Evolutionary conservation across 345 rosid genomes (phyloP).

Genomic region (Litchi chinensis): DNA sequence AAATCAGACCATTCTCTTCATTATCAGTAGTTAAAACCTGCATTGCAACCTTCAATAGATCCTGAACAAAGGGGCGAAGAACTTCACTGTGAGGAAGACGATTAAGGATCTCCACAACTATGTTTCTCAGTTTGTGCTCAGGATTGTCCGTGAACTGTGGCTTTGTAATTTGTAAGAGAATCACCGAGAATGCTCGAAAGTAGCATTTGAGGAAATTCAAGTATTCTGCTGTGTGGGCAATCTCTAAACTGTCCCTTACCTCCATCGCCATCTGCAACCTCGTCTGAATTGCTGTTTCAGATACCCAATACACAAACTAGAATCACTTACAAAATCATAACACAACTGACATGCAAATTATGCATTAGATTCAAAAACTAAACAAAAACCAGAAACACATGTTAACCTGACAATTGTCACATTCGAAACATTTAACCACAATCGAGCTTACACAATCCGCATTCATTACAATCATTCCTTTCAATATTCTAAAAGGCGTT

Average conservation of each 20-base stretch:
- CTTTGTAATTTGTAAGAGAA: constrained; percentile 74
- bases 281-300: constrained; percentile 63
- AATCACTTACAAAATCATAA: not conserved
- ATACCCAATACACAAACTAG: constrained; percentile 1
- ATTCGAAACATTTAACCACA: not conserved
- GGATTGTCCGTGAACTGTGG: constrained; percentile 83
- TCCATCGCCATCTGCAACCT: constrained; percentile 95
- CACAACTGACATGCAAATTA: not conserved
- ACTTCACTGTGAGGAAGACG: constrained; percentile 98
- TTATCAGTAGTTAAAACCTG: constrained; percentile 93
- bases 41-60: constrained; percentile 95
- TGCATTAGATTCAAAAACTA: not conserved
- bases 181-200: constrained; percentile 84
- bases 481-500: not conserved
- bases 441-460: not conserved
- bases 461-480: not conserved
- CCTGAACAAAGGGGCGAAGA: constrained; percentile 97
- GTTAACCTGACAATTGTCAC: not conserved
- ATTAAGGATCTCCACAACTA: constrained; percentile 91
- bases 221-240: constrained; percentile 96
- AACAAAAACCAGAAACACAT: not conserved
- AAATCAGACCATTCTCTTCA: constrained; percentile 94
- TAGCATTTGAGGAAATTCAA: constrained; percentile 91
- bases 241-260: constrained; percentile 97
- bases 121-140: constrained; percentile 89